These are phyloP conservation scores for Phytophthora crassamura DNA, from an alignment of 352 stramenopile genomes.

Conservation along the genomic window DNA sequence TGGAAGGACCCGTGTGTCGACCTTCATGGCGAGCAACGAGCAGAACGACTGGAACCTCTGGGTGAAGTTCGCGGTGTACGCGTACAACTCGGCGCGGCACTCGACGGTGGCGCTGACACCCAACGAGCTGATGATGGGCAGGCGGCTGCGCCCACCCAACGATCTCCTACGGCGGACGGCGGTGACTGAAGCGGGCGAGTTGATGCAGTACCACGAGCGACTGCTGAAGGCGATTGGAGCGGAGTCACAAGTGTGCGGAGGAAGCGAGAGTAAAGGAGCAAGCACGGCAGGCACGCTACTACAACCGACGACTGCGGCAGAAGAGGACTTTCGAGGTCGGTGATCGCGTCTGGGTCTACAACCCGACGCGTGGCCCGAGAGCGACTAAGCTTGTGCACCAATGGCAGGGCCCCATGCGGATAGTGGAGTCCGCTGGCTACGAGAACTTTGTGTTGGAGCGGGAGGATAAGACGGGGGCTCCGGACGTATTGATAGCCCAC, in stretches of 20 bases:
- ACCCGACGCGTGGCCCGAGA: not conserved
- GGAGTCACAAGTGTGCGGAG: not conserved
- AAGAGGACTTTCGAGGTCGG: too few species aligned
- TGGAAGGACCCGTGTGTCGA: not conserved
- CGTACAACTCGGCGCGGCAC: not conserved
- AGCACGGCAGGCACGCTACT: not conserved
- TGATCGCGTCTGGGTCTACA: not conserved
- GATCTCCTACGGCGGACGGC: not conserved
- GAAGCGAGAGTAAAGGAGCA: not conserved
- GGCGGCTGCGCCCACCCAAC: not conserved
- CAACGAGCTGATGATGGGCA: not conserved
- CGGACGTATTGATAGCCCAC: conserved; percentile 7
- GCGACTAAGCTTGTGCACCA: conserved; percentile 2
- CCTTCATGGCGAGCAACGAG: too few species aligned
- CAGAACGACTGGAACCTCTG: too few species aligned
- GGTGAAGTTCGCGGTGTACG: too few species aligned
- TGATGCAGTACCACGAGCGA: not conserved
- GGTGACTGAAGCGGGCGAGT: not conserved
- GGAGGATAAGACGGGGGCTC: not conserved
- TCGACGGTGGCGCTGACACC: not conserved
- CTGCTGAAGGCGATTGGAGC: not conserved
- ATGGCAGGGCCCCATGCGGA: conserved; percentile 1
- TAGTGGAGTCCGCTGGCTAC: not conserved
- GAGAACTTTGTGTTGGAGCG: conserved; percentile 5
- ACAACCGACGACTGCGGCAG: not conserved